These are phyloP conservation scores for Lepraria neglecta DNA, from an alignment of 495 filamentous ascomycete species.

Conservation along the genomic window DNA sequence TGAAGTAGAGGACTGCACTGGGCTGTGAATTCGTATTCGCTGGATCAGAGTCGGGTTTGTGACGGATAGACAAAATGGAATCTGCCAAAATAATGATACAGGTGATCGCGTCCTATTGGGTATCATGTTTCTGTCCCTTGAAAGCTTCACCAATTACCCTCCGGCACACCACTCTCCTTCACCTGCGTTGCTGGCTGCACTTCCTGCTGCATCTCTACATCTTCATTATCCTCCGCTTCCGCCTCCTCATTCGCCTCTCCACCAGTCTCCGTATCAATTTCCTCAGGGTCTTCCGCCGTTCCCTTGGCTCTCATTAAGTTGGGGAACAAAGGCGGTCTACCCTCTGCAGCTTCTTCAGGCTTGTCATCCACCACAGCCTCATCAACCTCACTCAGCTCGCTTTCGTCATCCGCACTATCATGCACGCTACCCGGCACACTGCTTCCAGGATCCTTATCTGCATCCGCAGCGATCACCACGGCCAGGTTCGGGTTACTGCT, in stretches of 20 bases:
- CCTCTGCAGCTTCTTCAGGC: slow-evolving; percentile 40
- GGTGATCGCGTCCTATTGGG: not conserved
- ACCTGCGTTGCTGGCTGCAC: not conserved
- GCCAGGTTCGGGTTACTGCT: slow-evolving; percentile 25
- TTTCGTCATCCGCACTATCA: slow-evolving; percentile 75
- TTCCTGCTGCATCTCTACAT: not conserved
- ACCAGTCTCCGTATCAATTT: slow-evolving; percentile 8
- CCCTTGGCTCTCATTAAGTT: slow-evolving; percentile 25
- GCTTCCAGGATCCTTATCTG: slow-evolving; percentile 36
- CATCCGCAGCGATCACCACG: slow-evolving; percentile 36
- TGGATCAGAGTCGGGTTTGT: too few relatives aligned
- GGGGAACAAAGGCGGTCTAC: slow-evolving; percentile 35
- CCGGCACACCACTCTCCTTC: not conserved
- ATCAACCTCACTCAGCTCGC: slow-evolving; percentile 66
- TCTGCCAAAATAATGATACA: too few relatives aligned
- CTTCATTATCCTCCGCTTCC: slow-evolving; percentile 17
- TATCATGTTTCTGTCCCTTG: not conserved
- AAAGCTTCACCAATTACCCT: not conserved
- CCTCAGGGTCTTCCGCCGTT: slow-evolving; percentile 17
- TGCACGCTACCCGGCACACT: slow-evolving; percentile 56
- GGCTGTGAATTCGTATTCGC: not conserved
- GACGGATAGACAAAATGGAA: too few relatives aligned
- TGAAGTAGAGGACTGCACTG: not conserved
- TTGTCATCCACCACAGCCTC: slow-evolving; percentile 33
- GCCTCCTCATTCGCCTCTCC: slow-evolving; percentile 21